phyloP scores from a whole-genome alignment of 495 filamentous ascomycete species.

The Gamarada debralockiae region DNA sequence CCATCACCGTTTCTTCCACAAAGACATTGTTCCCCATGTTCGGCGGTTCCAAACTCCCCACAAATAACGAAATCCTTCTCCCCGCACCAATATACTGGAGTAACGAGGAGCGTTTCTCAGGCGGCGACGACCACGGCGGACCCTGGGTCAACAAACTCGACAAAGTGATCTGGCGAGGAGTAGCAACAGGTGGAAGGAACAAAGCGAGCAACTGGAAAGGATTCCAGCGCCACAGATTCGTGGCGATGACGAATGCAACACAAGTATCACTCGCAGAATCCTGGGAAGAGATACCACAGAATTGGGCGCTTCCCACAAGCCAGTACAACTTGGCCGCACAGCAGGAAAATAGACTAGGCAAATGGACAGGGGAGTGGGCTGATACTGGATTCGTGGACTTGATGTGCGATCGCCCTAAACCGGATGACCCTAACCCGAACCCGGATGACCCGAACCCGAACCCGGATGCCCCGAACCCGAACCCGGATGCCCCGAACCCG shows the following conservation, averaged over 20 bases:
- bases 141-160: constrained; percentile 53
- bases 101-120: constrained; percentile 65
- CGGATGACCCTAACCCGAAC: constrained; percentile 10
- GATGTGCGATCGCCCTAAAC: constrained; percentile 26
- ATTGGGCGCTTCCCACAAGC: constrained; percentile 36
- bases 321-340: constrained; percentile 29
- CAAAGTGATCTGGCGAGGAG: constrained; percentile 64
- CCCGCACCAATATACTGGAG: constrained; percentile 75
- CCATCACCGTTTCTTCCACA: constrained; percentile 52
- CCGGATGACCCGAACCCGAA: constrained; percentile 22
- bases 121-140: constrained; percentile 44
- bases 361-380: constrained; percentile 39
- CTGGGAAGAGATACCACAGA: constrained; percentile 26
- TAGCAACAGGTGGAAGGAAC: constrained; percentile 66
- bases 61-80: constrained; percentile 80
- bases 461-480: constrained; percentile 18
- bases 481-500: constrained; percentile 20
- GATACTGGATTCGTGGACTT: constrained; percentile 46
- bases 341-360: constrained; percentile 19
- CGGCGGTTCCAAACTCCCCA: constrained; percentile 68
- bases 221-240: constrained; percentile 73
- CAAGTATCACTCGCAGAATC: constrained; percentile 42
- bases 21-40: constrained; percentile 66
- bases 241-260: constrained; percentile 64
- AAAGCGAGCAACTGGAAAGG: constrained; percentile 57